Evolutionary conservation across 257 asterid genomes (phyloP).

Genomic region (Scutellaria galericulata): DNA sequence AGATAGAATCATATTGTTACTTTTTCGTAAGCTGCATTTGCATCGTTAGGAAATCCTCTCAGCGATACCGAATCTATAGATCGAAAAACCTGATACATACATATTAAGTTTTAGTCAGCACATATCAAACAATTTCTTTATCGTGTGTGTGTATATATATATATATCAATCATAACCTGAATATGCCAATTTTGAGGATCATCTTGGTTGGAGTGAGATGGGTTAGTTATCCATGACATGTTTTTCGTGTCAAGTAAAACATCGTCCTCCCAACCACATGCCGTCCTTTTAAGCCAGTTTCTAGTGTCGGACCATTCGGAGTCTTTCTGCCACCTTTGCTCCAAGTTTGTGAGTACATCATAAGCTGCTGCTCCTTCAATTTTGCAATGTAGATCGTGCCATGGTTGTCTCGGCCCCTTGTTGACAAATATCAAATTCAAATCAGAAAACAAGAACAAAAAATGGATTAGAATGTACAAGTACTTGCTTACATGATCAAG

Average conservation of each 20-base stretch:
- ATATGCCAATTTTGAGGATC: conserved; percentile 21
- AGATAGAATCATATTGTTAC: background rate
- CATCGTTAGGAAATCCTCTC: conserved; percentile 24
- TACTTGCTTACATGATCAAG: background rate
- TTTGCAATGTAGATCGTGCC: conserved; percentile 10
- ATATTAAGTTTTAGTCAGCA: no score
- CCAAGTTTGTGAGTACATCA: conserved; percentile 27
- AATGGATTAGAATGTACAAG: no score
- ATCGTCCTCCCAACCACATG: background rate
- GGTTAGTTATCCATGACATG: background rate
- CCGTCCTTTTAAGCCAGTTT: background rate
- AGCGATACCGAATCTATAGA: conserved; percentile 25
- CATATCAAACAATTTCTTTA: no score
- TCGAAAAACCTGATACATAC: background rate
- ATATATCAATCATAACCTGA: background rate
- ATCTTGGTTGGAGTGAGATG: background rate
- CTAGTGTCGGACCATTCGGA: background rate
- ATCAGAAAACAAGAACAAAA: no score
- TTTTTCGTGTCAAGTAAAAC: background rate
- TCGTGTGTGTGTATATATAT: no score
- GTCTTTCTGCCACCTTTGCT: conserved; percentile 25
- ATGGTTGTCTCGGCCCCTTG: conserved; percentile 21
- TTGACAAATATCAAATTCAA: no score
- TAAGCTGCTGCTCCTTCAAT: conserved; percentile 6
- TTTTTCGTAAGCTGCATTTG: background rate